Conservation (phyloP, 176 grass and related monocot genomes). For the Aegilops bicornis region DNA sequence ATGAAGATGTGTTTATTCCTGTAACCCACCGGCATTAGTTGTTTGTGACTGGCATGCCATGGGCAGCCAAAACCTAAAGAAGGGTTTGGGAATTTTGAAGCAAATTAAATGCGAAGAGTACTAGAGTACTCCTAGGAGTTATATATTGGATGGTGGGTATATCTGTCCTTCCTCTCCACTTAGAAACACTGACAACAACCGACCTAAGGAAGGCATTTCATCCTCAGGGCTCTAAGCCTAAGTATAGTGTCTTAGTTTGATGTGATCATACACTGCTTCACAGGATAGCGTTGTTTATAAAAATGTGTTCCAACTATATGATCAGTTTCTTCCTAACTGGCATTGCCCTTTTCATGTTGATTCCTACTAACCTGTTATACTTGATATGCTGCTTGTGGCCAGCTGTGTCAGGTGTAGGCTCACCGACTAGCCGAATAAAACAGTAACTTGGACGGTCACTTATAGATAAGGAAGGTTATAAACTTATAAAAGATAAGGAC, state of each 20-base stretch:
- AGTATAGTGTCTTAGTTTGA: background rate
- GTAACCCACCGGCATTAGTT: background rate
- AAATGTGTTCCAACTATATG: background rate
- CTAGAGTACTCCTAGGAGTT: background rate
- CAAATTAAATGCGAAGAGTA: background rate
- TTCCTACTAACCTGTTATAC: conserved; percentile 9
- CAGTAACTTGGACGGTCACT: background rate
- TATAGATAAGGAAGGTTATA: background rate
- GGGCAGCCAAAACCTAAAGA: background rate
- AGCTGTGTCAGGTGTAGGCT: background rate
- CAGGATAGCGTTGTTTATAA: background rate
- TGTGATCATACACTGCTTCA: background rate
- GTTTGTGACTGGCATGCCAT: background rate
- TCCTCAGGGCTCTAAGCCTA: background rate
- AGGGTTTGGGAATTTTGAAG: background rate
- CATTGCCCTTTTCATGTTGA: background rate
- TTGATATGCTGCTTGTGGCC: background rate
- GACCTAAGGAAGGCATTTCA: background rate
- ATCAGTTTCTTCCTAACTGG: background rate
- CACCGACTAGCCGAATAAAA: background rate
- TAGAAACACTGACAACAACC: conserved; percentile 1
- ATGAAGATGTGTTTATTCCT: background rate
- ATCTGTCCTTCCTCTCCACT: background rate
- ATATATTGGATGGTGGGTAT: background rate
- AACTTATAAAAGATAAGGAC: background rate